Evolutionary conservation across 257 asterid genomes (phyloP).

Genomic region (Rubia yunnanensis): DNA sequence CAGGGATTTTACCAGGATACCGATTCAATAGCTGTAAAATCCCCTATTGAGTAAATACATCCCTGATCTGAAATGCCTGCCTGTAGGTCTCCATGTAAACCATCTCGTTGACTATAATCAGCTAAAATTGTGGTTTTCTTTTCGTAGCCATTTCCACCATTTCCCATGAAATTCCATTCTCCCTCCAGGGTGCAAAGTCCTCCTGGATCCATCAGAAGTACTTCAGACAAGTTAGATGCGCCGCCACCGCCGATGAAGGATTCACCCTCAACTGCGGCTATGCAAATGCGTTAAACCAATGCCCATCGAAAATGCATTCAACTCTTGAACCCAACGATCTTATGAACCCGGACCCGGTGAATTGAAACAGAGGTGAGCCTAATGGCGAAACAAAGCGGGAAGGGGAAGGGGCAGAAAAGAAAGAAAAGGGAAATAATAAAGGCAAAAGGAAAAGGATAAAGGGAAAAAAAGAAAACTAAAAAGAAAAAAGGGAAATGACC

Average conservation of each 20-base stretch:
- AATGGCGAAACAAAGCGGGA: too few species aligned
- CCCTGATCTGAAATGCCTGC: conserved; percentile 23
- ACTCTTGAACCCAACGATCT: too few species aligned
- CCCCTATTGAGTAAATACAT: conserved; percentile 28
- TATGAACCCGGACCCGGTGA: too few species aligned
- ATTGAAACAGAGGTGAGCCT: too few species aligned
- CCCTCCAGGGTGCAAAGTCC: conserved; percentile 34
- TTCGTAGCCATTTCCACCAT: conserved; percentile 23
- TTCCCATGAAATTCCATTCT: conserved; percentile 24
- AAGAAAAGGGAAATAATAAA: too few species aligned
- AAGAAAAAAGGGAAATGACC: too few species aligned
- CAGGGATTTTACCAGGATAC: conserved; percentile 30
- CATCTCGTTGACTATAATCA: conserved; percentile 22
- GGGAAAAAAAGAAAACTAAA: too few species aligned
- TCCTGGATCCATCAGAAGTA: conserved; percentile 34
- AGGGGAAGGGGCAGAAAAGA: too few species aligned
- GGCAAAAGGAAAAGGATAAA: too few species aligned
- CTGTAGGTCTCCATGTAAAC: conserved; percentile 19
- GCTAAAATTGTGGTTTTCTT: conserved; percentile 19
- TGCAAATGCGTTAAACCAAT: too few species aligned
- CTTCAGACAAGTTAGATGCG: conserved; percentile 27
- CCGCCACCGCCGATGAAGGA: background rate
- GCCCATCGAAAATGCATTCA: too few species aligned
- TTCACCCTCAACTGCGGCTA: too few species aligned
- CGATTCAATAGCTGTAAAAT: conserved; percentile 25